Conservation (phyloP, 495 filamentous ascomycete species). For the Antarctomyces pellizariae region DNA sequence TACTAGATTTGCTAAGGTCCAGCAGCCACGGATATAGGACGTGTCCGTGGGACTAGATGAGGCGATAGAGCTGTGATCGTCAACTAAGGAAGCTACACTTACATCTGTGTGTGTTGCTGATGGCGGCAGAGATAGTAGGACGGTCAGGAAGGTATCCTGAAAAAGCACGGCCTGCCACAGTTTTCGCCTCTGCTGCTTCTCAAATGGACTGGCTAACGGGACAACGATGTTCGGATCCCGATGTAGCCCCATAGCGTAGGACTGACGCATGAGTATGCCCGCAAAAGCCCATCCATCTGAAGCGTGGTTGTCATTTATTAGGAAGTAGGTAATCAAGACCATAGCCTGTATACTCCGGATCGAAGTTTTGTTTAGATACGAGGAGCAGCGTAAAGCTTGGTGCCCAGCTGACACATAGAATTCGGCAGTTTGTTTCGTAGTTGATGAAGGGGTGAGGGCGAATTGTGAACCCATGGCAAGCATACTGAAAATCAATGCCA, state of each 20-base stretch:
- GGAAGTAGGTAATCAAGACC: constrained; percentile 49
- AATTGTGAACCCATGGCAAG: constrained; percentile 54
- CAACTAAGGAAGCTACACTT: constrained; percentile 35
- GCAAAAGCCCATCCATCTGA: constrained; percentile 56
- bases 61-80: constrained; percentile 22
- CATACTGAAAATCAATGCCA: constrained; percentile 43
- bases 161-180: constrained; percentile 53
- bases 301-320: constrained; percentile 58
- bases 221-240: constrained; percentile 46
- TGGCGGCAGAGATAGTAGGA: constrained; percentile 45
- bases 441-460: constrained; percentile 27
- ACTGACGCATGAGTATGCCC: constrained; percentile 43
- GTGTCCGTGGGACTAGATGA: constrained; percentile 31
- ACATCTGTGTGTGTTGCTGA: constrained; percentile 52
- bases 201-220: constrained; percentile 30
- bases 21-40: constrained; percentile 42
- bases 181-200: constrained; percentile 47
- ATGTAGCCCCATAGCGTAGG: constrained; percentile 53
- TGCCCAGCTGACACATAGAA: constrained; percentile 55
- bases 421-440: constrained; percentile 40
- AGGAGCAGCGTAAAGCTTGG: constrained; percentile 40
- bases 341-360: constrained; percentile 47
- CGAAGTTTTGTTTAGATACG: constrained; percentile 42
- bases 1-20: constrained; percentile 47
- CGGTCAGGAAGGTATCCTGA: constrained; percentile 58